phyloP scores from a whole-genome alignment of 345 rosid genomes.

The Eucalyptus victrix region DNA sequence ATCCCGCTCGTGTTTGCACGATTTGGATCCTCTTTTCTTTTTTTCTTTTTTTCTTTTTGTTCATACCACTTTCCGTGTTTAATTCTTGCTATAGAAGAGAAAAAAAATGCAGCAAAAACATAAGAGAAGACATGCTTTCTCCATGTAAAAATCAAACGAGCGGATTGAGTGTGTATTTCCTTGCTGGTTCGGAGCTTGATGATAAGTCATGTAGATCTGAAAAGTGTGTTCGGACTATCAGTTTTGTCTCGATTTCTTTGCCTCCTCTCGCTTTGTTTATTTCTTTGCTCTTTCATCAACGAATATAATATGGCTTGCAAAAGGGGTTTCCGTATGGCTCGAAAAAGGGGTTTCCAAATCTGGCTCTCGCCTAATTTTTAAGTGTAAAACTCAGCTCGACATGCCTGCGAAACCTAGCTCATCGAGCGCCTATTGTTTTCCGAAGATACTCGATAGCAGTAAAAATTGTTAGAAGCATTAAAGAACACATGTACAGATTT shows the following conservation, averaged over 20 bases:
- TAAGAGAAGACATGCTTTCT: not conserved
- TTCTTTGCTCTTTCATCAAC: not conserved
- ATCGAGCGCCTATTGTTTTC: not conserved
- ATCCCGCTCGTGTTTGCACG: not conserved
- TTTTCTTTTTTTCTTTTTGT: not conserved
- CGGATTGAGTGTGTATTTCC: not conserved
- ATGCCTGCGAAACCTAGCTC: not conserved
- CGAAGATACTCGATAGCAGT: not conserved
- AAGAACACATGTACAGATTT: not conserved
- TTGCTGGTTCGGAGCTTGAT: not conserved
- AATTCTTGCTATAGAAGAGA: not conserved
- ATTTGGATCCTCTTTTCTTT: not conserved
- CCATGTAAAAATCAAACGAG: not conserved
- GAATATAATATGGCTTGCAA: not conserved
- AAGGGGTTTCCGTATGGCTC: not conserved
- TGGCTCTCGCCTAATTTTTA: not conserved
- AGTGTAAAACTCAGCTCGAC: not conserved
- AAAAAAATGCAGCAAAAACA: not conserved
- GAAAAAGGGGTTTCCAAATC: not conserved
- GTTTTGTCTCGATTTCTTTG: not conserved
- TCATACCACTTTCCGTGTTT: not conserved
- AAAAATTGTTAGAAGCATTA: not conserved
- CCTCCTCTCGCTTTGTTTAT: not conserved
- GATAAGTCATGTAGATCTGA: not conserved
- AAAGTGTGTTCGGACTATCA: not conserved